phyloP scores from a whole-genome alignment of 2,329 filamentous ascomycete species.

The Ambrosiella cleistominuta region DNA sequence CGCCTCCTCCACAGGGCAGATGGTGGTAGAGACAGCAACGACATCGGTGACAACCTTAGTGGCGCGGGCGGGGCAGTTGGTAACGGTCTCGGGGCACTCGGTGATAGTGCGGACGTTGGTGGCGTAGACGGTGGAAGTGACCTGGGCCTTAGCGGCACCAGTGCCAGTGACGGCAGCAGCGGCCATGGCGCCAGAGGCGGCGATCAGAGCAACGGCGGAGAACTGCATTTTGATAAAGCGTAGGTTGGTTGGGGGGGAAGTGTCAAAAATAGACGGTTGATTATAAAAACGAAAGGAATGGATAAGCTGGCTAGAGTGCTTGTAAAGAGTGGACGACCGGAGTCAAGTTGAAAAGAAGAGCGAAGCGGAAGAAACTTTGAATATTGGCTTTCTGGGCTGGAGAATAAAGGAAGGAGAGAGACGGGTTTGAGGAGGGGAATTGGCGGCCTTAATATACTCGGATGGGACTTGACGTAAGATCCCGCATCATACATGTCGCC shows the following conservation, averaged over 20 bases:
- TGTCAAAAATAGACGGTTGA: conserved; percentile 17
- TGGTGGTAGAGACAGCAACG: conserved; percentile 23
- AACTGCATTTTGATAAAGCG: conserved; percentile 33
- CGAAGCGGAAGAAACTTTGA: conserved; percentile 22
- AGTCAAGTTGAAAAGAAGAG: conserved; percentile 27
- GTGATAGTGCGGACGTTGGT: conserved; percentile 44
- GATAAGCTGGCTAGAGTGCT: conserved; percentile 20
- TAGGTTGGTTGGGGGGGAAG: conserved; percentile 13
- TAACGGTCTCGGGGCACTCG: conserved; percentile 40
- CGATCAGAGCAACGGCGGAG: conserved; percentile 30
- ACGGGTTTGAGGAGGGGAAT: conserved; percentile 3
- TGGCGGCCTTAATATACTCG: conserved; percentile 8
- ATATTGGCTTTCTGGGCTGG: conserved; percentile 29
- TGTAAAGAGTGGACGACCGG: conserved; percentile 41
- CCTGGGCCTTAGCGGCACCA: conserved; percentile 25
- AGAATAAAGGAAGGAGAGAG: conserved; percentile 18
- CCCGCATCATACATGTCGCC: background rate
- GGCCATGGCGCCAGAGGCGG: conserved; percentile 31
- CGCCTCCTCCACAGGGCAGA: conserved; percentile 21
- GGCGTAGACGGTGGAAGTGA: conserved; percentile 35
- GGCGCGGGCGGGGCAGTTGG: conserved; percentile 38
- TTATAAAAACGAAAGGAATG: conserved; percentile 17
- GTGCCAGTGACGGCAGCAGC: conserved; percentile 18
- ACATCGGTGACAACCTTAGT: conserved; percentile 23
- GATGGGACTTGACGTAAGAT: background rate